Evolutionary conservation across 805 yeast genomes (phyloP), one percentile per base, ranked within the genome.

Genomic region (Schwanniomyces occidentalis): DNA sequence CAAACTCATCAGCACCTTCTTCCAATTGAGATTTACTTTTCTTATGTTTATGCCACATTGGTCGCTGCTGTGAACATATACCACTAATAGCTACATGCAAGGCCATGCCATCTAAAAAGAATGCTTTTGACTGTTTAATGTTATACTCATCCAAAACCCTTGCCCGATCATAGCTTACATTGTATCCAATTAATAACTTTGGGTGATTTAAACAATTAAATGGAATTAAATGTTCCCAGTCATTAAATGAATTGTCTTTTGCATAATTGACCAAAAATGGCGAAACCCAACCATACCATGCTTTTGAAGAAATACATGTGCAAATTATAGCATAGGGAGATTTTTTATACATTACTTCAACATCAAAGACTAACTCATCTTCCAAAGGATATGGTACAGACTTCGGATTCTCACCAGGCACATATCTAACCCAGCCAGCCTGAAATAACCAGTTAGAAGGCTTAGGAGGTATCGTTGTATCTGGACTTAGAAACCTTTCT

Each of bases 231-330:
- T 88, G 95, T 19, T 81, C 73, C 52, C 55, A 65, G 36, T 64
- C 61, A 17, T 47, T 27, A 26, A 43, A 34, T 13, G 62, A 51
- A 2, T 56, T 47, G 5, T 66, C 62, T 3, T 39, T 25, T 2
- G 78, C 61, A 31, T 76, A 79, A 2, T 74, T 75, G 1, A 84
- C 71, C 14, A 93, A 56, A 54, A 73, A 80, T 0, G 99, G 99
- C 0, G 96, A 88, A 6, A 88, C 80, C 99, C 99, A 93, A 0
- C 82, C 80, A 52, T 90, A 93, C 95, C 97, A 89, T 0, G 96
- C 95, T 7, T 72, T 65, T 0, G 70, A 55, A 0, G 96, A 79
- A 2, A 73, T 80, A 8, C 96, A 95, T 0, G 85, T 75, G 2
- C 96, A 96, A 58, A 93, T 54, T 0, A 85, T 77, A 0, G 98